phyloP scores from a whole-genome alignment of 208 protist species.

The Wallacemonas sp. region DNA sequence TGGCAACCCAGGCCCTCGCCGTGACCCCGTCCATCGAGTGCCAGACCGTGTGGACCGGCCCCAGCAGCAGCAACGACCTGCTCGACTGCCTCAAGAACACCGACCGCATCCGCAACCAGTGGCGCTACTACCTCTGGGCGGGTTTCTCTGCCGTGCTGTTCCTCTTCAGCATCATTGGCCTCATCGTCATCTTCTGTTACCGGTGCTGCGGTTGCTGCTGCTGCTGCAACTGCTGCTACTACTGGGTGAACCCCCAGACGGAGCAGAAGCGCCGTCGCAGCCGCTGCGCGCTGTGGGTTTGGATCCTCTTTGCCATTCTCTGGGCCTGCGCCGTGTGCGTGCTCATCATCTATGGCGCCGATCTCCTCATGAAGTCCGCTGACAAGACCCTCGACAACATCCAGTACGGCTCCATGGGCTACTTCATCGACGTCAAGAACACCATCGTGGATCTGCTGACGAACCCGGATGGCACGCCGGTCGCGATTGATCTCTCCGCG shows the following conservation, averaged over 20 bases:
- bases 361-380: constrained; percentile 33
- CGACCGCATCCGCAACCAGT: constrained; percentile 51
- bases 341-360: constrained; percentile 58
- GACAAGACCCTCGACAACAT: constrained; percentile 32
- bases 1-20: constrained; percentile 16
- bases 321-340: constrained; percentile 51
- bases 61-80: constrained; percentile 54
- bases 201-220: constrained; percentile 40
- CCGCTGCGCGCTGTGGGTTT: constrained; percentile 73
- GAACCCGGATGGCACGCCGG: constrained; percentile 17
- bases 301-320: constrained; percentile 50
- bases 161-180: constrained; percentile 45
- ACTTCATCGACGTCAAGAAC: constrained; percentile 43
- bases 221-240: constrained; percentile 23
- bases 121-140: constrained; percentile 59
- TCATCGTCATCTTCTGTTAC: constrained; percentile 64
- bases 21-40: constrained; percentile 61
- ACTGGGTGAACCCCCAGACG: constrained; percentile 30
- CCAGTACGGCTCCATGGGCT: constrained; percentile 34
- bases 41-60: constrained; percentile 66
- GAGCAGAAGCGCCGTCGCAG: constrained; percentile 24
- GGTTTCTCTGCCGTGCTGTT: constrained; percentile 54
- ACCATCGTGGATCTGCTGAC: constrained; percentile 39
- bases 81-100: constrained; percentile 51
- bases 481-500: constrained; percentile 27